Evolutionary conservation across 306 rosid species (phyloP).

Genomic region (Quercus ilex): DNA sequence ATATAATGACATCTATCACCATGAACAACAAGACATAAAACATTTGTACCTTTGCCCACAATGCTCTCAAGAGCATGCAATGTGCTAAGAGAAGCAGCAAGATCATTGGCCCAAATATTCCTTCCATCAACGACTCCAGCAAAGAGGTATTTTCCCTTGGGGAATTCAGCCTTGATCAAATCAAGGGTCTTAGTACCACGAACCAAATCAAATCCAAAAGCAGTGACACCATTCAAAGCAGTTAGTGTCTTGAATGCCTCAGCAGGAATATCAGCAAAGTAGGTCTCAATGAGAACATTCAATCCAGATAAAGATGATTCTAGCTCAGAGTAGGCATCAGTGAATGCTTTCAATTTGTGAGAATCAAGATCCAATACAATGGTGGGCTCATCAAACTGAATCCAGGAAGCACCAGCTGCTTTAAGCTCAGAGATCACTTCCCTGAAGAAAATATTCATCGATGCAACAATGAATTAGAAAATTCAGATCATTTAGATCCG

Average conservation of each 20-base stretch:
- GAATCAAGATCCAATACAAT: conserved; percentile 84
- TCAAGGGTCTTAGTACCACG: conserved; percentile 75
- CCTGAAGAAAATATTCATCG: conserved; percentile 38
- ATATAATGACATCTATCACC: not conserved
- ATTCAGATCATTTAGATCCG: not conserved
- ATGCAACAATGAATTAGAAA: conserved; percentile 17
- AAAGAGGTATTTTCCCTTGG: conserved; percentile 70
- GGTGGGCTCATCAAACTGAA: conserved; percentile 91
- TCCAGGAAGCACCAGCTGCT: conserved; percentile 89
- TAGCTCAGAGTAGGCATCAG: conserved; percentile 63
- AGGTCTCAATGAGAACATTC: conserved; percentile 73
- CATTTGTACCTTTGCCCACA: conserved; percentile 72
- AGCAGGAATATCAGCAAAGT: conserved; percentile 85
- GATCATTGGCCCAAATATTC: conserved; percentile 95
- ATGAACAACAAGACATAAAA: conserved; percentile 3
- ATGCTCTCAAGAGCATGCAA: conserved; percentile 54
- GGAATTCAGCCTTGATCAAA: conserved; percentile 70
- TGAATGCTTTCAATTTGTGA: conserved; percentile 69
- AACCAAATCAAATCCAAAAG: conserved; percentile 78
- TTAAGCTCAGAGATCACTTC: conserved; percentile 83
- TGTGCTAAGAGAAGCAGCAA: conserved; percentile 57
- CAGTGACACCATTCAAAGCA: conserved; percentile 68
- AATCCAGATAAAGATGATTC: conserved; percentile 66
- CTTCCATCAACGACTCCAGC: conserved; percentile 97
- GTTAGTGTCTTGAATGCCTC: conserved; percentile 78